These are phyloP conservation scores for Xylariaceae sp. DNA, from an alignment of 2,329 filamentous ascomycete genomes.

Conservation along the genomic window DNA sequence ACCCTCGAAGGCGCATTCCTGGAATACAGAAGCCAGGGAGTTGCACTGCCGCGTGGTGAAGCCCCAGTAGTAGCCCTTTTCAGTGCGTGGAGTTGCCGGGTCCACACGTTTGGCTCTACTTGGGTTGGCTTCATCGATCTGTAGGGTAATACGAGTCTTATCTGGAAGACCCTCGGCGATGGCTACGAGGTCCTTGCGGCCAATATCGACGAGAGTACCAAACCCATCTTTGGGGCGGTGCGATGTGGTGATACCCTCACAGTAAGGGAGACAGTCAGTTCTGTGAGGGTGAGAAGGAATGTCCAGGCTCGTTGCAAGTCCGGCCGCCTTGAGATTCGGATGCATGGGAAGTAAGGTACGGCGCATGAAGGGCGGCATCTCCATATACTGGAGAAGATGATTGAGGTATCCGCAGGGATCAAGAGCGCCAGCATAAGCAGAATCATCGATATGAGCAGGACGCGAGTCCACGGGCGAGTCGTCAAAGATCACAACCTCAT, in stretches of 20 bases:
- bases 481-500: conserved; percentile 78
- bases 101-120: conserved; percentile 56
- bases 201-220: conserved; percentile 55
- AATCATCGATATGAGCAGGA: conserved; percentile 44
- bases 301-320: conserved; percentile 69
- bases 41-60: conserved; percentile 63
- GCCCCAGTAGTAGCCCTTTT: conserved; percentile 83
- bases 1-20: conserved; percentile 65
- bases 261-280: conserved; percentile 72
- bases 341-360: conserved; percentile 71
- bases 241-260: conserved; percentile 66
- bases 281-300: conserved; percentile 77
- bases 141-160: conserved; percentile 68
- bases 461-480: conserved; percentile 52
- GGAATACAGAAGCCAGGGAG: conserved; percentile 68
- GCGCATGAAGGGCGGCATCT: conserved; percentile 78
- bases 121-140: conserved; percentile 48
- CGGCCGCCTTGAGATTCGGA: conserved; percentile 68
- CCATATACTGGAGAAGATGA: conserved; percentile 74
- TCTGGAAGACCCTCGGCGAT: conserved; percentile 59
- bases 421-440: conserved; percentile 60
- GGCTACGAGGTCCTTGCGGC: conserved; percentile 49
- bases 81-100: conserved; percentile 63
- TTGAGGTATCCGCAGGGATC: conserved; percentile 76
- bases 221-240: conserved; percentile 38